These are phyloP conservation scores for Metschnikowia baotianmanensis DNA, from an alignment of 805 yeast genomes.

Conservation along the genomic window DNA sequence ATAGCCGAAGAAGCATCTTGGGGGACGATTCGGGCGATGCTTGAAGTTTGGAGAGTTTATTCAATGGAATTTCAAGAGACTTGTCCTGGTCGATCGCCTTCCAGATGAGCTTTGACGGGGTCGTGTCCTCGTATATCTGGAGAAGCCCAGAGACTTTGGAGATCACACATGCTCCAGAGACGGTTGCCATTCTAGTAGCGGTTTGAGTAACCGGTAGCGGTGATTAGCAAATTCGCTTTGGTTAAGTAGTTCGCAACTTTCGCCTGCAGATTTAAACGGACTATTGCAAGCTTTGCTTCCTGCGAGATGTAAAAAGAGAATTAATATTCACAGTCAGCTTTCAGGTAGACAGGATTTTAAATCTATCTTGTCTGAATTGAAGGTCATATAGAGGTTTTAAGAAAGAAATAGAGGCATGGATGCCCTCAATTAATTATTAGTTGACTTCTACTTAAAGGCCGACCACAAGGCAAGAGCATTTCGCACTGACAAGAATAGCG, in stretches of 20 bases:
- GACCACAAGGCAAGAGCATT: too few species aligned
- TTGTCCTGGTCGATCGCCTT: constrained; percentile 50
- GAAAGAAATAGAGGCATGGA: too few species aligned
- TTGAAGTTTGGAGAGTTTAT: constrained; percentile 46
- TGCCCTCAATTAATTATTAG: too few species aligned
- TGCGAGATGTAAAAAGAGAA: too few species aligned
- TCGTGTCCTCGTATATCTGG: constrained; percentile 51
- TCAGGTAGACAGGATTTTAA: too few species aligned
- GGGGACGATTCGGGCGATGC: constrained; percentile 68
- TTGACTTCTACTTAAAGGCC: too few species aligned
- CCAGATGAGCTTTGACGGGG: constrained; percentile 59
- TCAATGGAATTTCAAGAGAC: constrained; percentile 34
- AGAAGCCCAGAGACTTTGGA: constrained; percentile 57
- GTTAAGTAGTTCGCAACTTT: neutral
- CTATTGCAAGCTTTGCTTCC: too few species aligned
- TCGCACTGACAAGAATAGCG: too few species aligned
- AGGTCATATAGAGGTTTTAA: too few species aligned
- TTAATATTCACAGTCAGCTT: too few species aligned
- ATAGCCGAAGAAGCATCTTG: constrained; percentile 62
- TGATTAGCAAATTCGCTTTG: neutral
- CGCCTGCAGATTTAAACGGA: constrained; percentile 2
- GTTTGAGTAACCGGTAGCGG: neutral
- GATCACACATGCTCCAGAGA: constrained; percentile 53
- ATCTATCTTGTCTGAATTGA: too few species aligned
- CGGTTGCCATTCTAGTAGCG: constrained; percentile 19